Evolutionary conservation across 768 basidiomycete species (phyloP), one percentile per base, ranked within the genome.

Genomic region (Thelephora aurantiotincta): DNA sequence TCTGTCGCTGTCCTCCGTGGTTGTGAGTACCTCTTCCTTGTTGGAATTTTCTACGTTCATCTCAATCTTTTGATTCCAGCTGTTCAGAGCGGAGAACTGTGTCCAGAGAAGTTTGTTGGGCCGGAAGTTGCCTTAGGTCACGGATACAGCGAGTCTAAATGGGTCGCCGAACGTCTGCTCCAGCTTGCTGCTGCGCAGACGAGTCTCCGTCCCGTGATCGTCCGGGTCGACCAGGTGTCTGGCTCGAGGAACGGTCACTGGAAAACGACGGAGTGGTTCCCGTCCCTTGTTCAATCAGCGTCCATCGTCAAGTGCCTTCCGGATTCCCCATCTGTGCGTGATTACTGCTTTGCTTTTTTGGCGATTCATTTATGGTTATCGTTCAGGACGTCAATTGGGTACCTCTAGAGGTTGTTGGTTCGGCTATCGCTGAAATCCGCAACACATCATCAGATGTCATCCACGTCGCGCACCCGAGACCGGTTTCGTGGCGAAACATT

Each of bases 181-280:
- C 45, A 55, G 20, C 47, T 36, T 1, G 69, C 66, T 1, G 54
- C 57, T 2, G 48, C 60, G 20, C 19, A 34, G 11, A 65, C 67
- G 0, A 33, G 53, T 0, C 51, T 73, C 3, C 49, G 49, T 2
- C 50, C 65, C 1, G 46, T 65, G 14, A 59, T 67, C 11, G 64
- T 71, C 1, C 66, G 72, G 4, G 58, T 70, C 16, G 73, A 71
- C 1, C 71, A 73, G 57, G 52, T 73, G 1, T 59, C 59, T 20
- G 72, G 72, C 2, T 61, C 57, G 11, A 19, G 37, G 6, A 68
- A 65, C 47, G 71, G 72, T 0, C 52, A 53, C 13, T 74, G 72
- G 72, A 69, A 65, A 48, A 50, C 57, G 7, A 51, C 50, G 2
- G 72, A 74, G 47, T 74, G 72, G 72, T 57, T 72, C 22, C 70